A percentile compares a stretch with the other conserved stretches of the same genome.
These are phyloP conservation scores for Penicillium fimorum DNA, from an alignment of 495 filamentous ascomycete species.

Conservation along the genomic window DNA sequence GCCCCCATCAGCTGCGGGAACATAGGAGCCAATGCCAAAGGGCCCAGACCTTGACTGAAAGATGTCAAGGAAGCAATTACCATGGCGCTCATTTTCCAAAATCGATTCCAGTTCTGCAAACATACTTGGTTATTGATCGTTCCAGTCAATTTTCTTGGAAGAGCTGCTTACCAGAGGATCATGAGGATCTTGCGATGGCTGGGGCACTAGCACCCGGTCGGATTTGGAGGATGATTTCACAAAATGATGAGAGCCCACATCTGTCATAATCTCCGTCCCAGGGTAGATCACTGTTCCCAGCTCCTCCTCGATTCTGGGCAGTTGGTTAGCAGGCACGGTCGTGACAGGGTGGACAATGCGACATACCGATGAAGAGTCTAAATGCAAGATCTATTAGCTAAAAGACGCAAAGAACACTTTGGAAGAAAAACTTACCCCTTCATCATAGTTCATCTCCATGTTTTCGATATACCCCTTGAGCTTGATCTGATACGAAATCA, in stretches of 20 bases:
- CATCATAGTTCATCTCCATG: slow-evolving; percentile 47
- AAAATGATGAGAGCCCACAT: slow-evolving; percentile 60
- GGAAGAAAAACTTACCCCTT: slow-evolving; percentile 23
- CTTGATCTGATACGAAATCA: neutral
- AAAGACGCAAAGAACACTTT: neutral
- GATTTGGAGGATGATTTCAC: slow-evolving; percentile 47
- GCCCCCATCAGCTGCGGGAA: slow-evolving; percentile 54
- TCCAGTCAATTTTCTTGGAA: neutral
- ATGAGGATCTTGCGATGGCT: slow-evolving; percentile 49
- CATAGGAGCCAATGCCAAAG: slow-evolving; percentile 58
- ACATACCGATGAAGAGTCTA: slow-evolving; percentile 35
- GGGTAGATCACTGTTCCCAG: slow-evolving; percentile 57
- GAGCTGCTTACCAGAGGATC: slow-evolving; percentile 39
- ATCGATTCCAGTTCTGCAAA: slow-evolving; percentile 42
- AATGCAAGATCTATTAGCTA: slow-evolving; percentile 1
- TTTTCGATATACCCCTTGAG: slow-evolving; percentile 2
- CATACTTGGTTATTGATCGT: neutral
- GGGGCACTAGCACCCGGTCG: slow-evolving; percentile 51
- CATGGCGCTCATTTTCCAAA: slow-evolving; percentile 46
- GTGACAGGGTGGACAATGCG: neutral
- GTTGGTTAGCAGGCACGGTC: slow-evolving; percentile 2
- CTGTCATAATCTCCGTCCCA: slow-evolving; percentile 62
- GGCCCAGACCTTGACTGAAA: slow-evolving; percentile 59
- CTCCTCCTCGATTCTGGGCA: slow-evolving; percentile 41
- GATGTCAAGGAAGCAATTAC: slow-evolving; percentile 48